A percentile compares a stretch with the other conserved stretches of the same genome.
Evolutionary conservation across 2,329 filamentous ascomycete species (phyloP).

Genomic region (Epichloe glyceriae): DNA sequence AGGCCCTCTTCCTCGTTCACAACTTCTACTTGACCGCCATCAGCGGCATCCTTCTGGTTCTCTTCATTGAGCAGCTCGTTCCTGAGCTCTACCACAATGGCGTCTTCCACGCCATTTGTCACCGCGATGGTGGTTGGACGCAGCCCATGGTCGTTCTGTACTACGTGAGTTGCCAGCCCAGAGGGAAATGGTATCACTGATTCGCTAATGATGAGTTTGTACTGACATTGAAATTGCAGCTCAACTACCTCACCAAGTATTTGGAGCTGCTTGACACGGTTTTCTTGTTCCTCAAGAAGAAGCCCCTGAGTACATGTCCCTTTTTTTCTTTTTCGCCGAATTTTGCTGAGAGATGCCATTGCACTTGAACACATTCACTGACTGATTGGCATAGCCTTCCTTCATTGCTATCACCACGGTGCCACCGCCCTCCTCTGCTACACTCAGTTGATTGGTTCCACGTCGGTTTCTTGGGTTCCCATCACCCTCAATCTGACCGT

Average conservation of each 20-base stretch:
- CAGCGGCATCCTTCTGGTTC: constrained; percentile 63
- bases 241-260: constrained; percentile 98
- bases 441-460: constrained; percentile 87
- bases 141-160: constrained; percentile 86
- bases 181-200: not conserved
- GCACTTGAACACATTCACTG: not conserved
- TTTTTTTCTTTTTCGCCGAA: no score
- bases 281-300: constrained; percentile 98
- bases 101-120: constrained; percentile 81
- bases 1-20: constrained; percentile 84
- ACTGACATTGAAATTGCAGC: constrained; percentile 35
- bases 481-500: constrained; percentile 88
- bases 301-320: constrained; percentile 55
- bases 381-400: constrained; percentile 55
- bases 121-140: constrained; percentile 75
- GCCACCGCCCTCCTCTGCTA: constrained; percentile 96
- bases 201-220: not conserved
- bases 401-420: constrained; percentile 98
- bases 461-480: constrained; percentile 86
- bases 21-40: constrained; percentile 88
- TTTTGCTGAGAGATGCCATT: not conserved
- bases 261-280: constrained; percentile 89
- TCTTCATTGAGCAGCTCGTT: constrained; percentile 85
- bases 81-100: constrained; percentile 70
- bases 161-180: constrained; percentile 55